Conservation (phyloP, 2,329 filamentous ascomycete species). For the Penicillium aurantiogriseum region DNA sequence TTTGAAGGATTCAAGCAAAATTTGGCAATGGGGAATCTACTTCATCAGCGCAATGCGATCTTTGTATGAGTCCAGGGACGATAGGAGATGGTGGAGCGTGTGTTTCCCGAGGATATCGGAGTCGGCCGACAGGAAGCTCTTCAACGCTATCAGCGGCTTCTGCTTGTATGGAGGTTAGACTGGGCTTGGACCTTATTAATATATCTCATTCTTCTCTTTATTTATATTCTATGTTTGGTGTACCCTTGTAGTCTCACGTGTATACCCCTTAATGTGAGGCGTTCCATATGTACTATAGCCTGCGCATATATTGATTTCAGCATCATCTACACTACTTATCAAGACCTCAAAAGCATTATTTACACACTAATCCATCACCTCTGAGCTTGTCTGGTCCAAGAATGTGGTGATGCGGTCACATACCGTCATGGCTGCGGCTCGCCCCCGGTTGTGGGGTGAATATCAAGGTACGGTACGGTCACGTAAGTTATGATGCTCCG, state of each 20-base stretch:
- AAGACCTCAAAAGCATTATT: not conserved
- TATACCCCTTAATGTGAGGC: not conserved
- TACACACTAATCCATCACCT: not conserved
- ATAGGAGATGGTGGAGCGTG: slow-evolving; percentile 12
- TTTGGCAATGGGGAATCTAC: not conserved
- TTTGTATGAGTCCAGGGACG: slow-evolving; percentile 6
- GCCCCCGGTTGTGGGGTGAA: slow-evolving; percentile 16
- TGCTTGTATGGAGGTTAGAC: not conserved
- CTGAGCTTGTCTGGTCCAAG: not conserved
- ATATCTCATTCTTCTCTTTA: not conserved
- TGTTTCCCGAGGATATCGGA: slow-evolving; percentile 27
- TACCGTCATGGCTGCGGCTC: slow-evolving; percentile 16
- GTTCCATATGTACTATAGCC: not conserved
- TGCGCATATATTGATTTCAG: not conserved
- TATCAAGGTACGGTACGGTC: slow-evolving; percentile 25
- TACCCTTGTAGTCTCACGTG: not conserved
- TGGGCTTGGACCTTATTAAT: not conserved
- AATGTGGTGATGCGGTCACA: slow-evolving; percentile 15
- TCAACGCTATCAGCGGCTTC: not conserved
- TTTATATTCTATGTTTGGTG: not conserved
- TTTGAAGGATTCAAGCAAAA: not conserved
- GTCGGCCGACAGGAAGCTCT: slow-evolving; percentile 23
- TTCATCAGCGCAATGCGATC: not conserved
- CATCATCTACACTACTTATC: not conserved
- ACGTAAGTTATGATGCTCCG: slow-evolving; percentile 30